Evolutionary conservation across 345 rosid genomes (phyloP).

Genomic region (Crucihimalaya himalaica): DNA sequence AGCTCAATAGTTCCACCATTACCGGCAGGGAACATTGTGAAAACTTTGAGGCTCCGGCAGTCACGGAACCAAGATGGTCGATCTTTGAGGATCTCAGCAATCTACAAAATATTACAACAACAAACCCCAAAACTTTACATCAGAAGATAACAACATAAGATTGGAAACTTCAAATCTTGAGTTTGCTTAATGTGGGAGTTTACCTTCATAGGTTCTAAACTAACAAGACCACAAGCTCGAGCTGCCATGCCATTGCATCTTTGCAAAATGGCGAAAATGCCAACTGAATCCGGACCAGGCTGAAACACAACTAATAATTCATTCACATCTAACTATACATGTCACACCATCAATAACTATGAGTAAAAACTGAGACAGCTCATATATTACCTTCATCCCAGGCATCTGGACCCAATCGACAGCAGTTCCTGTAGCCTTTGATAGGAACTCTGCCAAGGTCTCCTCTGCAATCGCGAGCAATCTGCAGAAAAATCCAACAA

Average conservation of each 20-base stretch:
- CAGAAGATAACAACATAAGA: neutral
- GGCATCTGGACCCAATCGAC: constrained; percentile 99
- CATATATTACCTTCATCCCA: constrained; percentile 91
- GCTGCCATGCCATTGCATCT: constrained; percentile 99
- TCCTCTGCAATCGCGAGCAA: constrained; percentile 98
- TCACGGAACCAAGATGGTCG: constrained; percentile 97
- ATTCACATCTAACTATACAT: constrained; percentile 5
- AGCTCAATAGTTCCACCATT: constrained; percentile 95
- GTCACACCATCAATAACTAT: neutral
- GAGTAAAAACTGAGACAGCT: neutral
- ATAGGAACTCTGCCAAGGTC: constrained; percentile 99
- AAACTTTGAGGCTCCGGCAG: constrained; percentile 94
- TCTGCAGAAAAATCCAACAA: constrained; percentile 59
- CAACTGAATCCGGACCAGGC: constrained; percentile 99
- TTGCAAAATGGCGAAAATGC: constrained; percentile 97
- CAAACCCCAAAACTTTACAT: neutral
- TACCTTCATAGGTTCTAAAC: constrained; percentile 94
- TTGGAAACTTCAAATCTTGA: neutral
- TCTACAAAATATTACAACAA: constrained; percentile 44
- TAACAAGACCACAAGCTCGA: constrained; percentile 98
- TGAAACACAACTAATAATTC: constrained; percentile 14
- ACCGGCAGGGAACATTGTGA: constrained; percentile 90
- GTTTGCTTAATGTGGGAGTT: neutral
- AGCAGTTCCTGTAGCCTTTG: constrained; percentile 99
- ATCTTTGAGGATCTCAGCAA: constrained; percentile 96